Base-by-base conservation (phyloP, 371 early-diverging fungal species). In the Rhizomucor pusillus region DNA sequence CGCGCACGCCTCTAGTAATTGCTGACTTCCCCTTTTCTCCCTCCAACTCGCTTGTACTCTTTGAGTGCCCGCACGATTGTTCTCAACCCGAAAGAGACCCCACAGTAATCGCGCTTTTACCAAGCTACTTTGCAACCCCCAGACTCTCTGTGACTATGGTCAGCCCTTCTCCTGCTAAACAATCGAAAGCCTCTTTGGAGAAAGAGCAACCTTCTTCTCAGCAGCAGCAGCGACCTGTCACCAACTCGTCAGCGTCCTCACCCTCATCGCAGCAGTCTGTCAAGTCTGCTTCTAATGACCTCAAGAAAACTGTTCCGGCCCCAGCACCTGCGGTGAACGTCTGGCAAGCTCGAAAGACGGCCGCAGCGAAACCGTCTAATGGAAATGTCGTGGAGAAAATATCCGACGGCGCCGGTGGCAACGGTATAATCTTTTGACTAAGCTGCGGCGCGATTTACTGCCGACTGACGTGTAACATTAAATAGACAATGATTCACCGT, bases 251-350 rank as follows among this genome's bases (percentile, higher is more conserved):
- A 13, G 24, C 24, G 24, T 25, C 19, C 14, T 11, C 13, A 13
- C 33, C 19, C 5, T 29, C 29, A 29, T 29, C 29, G 29, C 29
- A 29, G 29, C 29, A 29, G 29, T 29, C 29, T 29, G 29, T 29
- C 29, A 29, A 29, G 29, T 7, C 29, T 29, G 19, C 22, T 10
- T 29, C 48, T 34, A 25, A 18, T 6, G 24, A 35, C 11, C 20
- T 13, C 37, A 36, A 35, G 19, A 40, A 64, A 43, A 60, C 57
- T 6, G 52, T 77, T 25, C 75, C 75, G 22, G 78, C 78, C 45
- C 78, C 80, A 39, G 69, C 73, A 35, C 81, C 84, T 43, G 62
- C 75, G 33, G 77, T 77, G 59, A 84, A 77, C 63, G 68, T 76
- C 39, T 84, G 84, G 84, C 71, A 78, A 54, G 75, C 69, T 24